Base-by-base conservation (phyloP, 2,329 filamentous ascomycete genomes). In the Scedosporium apiospermum region DNA sequence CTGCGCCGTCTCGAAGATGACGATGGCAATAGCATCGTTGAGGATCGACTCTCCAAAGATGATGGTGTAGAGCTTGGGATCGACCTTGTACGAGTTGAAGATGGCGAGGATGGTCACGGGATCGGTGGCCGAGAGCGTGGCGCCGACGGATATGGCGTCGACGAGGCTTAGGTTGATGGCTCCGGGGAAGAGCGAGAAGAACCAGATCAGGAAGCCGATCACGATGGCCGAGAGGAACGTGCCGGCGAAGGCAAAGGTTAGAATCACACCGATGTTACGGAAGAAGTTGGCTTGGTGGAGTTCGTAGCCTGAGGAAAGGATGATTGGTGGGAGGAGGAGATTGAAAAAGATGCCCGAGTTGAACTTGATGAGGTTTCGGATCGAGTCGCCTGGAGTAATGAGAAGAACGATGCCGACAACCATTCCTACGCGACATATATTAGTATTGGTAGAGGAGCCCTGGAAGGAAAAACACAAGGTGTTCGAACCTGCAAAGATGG, bases 311-410 rank as follows among this genome's bases (percentile, higher is more conserved):
- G 93, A 97, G 16, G 93, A 93, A 30, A 99, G 83, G 73, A 99
- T 99, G 72, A 99, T 99, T 63, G 95, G 95, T 44, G 95, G 95
- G n/a, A 99, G 89, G 12, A 99, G 85, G 57, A 99, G 85, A 75
- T 99, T 99, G 82, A 99, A 99, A 82, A 99, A 99, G 80, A 98
- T 96, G 73, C 98, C 93, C 74, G 97, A 97, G 78, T 98, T 90
- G 80, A 99, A 99, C 75, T 89, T 96, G 71, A 99, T 92, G 66
- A 91, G 87, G 72, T 90, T 90, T 74, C 93, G 88, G 69, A 99
- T 92, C 66, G 89, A 91, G 65, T 91, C 88, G 67, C 89, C 88
- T 61, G 89, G 88, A 53, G 87, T 90, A 66, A 97, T 79, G 71
- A 95, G 86, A 64, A 99, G 86, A 64, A 96, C 84, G 69, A 99